Conservation (phyloP, 139 green algal genomes). For the Chlorella sp. region DNA sequence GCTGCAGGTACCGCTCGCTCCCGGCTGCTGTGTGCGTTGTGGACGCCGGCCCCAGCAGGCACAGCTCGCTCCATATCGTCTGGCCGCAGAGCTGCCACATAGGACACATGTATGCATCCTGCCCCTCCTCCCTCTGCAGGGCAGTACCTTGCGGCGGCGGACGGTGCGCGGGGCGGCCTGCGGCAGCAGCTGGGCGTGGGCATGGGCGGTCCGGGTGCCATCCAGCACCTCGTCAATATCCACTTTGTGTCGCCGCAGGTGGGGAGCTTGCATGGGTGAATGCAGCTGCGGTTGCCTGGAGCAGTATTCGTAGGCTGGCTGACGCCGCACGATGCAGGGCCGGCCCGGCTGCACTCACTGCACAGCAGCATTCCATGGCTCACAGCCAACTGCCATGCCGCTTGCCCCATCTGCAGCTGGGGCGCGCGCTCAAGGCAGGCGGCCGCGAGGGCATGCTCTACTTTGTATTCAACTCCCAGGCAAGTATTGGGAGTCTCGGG, state of each 20-base stretch:
- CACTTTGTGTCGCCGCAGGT: slow-evolving; percentile 80
- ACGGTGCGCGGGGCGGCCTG: slow-evolving; percentile 74
- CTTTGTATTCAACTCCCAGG: slow-evolving; percentile 90
- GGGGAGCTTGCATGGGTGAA: neutral
- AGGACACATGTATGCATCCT: too few relatives aligned
- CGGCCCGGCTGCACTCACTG: too few relatives aligned
- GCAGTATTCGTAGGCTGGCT: too few relatives aligned
- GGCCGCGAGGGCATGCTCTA: slow-evolving; percentile 92
- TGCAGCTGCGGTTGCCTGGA: neutral
- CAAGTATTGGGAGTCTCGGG: too few relatives aligned
- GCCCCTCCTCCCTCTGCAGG: neutral
- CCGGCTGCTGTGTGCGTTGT: too few relatives aligned
- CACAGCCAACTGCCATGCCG: neutral
- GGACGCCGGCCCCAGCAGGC: too few relatives aligned
- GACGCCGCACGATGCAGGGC: too few relatives aligned
- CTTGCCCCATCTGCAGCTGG: slow-evolving; percentile 9
- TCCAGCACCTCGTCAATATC: slow-evolving; percentile 93
- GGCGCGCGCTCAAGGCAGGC: neutral
- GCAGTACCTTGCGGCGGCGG: slow-evolving; percentile 72
- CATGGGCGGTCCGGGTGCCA: slow-evolving; percentile 59
- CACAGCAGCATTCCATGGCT: neutral
- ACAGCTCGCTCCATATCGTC: too few relatives aligned
- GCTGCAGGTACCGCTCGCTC: too few relatives aligned
- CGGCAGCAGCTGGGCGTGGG: slow-evolving; percentile 60
- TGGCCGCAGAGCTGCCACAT: too few relatives aligned